Conservation (phyloP, 768 basidiomycete genomes). For the Boletus rubroflammeus region DNA sequence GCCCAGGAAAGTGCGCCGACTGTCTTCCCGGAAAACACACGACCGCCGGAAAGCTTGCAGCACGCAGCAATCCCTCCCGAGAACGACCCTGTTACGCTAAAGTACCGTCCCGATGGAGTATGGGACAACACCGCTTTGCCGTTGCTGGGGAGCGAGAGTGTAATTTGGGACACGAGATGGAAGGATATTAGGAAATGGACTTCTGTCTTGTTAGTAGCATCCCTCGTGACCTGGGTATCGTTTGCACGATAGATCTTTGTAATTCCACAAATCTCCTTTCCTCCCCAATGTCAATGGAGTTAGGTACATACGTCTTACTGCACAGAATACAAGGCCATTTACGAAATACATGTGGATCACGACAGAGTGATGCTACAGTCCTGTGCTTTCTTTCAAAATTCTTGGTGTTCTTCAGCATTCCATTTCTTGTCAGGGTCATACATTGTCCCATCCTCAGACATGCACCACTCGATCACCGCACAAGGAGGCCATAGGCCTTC, state of each 20-base stretch:
- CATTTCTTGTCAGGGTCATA: slow-evolving; percentile 30
- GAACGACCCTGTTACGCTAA: neutral
- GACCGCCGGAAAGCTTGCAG: neutral
- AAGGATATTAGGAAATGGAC: slow-evolving; percentile 29
- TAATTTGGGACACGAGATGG: slow-evolving; percentile 19
- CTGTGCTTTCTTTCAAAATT: neutral
- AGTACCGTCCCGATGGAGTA: neutral
- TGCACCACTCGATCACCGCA: slow-evolving; percentile 55
- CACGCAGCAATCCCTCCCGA: neutral
- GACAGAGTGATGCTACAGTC: neutral
- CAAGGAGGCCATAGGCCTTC: slow-evolving; percentile 54
- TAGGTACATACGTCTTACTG: neutral
- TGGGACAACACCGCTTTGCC: neutral
- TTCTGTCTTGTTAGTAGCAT: slow-evolving; percentile 24
- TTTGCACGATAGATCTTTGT: slow-evolving; percentile 10
- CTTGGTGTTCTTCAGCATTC: slow-evolving; percentile 14
- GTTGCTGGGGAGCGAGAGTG: neutral
- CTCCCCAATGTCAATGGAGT: neutral
- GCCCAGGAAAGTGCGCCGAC: neutral
- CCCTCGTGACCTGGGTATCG: slow-evolving; percentile 29
- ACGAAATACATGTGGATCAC: neutral
- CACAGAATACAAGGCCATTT: neutral
- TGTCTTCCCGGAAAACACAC: neutral
- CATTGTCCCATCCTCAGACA: slow-evolving; percentile 51
- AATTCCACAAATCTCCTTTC: neutral